Base-by-base conservation (phyloP, 805 yeast species). In the Vanderwaltozyma yarrowii region DNA sequence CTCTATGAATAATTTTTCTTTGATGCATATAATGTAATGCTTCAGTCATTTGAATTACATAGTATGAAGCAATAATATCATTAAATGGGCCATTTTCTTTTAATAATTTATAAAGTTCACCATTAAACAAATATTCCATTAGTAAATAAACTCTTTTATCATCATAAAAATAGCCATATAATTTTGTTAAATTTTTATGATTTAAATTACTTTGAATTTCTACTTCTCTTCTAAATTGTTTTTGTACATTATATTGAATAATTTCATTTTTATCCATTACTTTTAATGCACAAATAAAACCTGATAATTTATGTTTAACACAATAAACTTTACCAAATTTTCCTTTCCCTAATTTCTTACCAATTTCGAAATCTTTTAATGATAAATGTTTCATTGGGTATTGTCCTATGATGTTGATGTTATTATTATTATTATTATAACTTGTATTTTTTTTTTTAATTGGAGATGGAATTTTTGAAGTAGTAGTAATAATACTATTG, bases 251-350 rank as follows among this genome's bases (percentile, higher is more conserved):
- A 52, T 78, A 75, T 21, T 76, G 77, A 36, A 74, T 69, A 38
- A 89, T 67, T 45, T 88, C 96, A 38, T 69, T 67, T 60, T 87
- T 89, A 42, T 78, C 77, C 96, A 92, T 85, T 3, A 80, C 92
- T 56, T 92, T 89, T 50, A 89, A 63, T 1, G 98, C 98, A 57
- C 94, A 84, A 1, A 89, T 69, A 54, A 74, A 83, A 2, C 94
- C 94, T 0, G 85, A 71, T 26, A 62, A 52, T 46, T 73, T 78
- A 56, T 87, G 96, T 39, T 71, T 70, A 8, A 81, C 96, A 54
- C 95, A 83, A 60, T 86, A 88, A 1, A 92, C 97, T 50, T 76
- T 78, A 8, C 98, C 98, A 51, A 88, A 78, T 58, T 87, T 86
- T 6, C 98, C 98, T 54, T 84, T 86, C 0, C 97, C 98, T 35